Base-by-base conservation (phyloP, 352 stramenopile species). In the Pilasporangium apinafurcum region DNA sequence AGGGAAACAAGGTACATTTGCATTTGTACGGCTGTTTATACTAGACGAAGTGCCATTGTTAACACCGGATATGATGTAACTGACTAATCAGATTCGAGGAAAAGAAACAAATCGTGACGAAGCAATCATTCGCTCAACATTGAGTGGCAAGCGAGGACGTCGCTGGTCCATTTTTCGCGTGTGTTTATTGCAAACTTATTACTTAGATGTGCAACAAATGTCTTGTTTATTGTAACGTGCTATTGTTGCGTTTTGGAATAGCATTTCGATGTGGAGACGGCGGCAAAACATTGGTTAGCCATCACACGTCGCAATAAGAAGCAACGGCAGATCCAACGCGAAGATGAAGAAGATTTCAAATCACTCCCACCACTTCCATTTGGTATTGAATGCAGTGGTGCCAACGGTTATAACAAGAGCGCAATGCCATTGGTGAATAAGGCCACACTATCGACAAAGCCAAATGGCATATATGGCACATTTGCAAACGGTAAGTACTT, bases 131-230 rank as follows among this genome's bases (percentile, higher is more conserved):
- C 82, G 83, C 53, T 65, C 47, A 0, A 63, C 65, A 22, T 37
- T 83, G 3, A 68, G 69, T 18, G 65, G 71, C 7, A 32, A 73
- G 3, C 58, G 63, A 37, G 59, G 59, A 14, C 68, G 68, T 10
- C 55, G 65, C 21, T 86, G 73, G 73, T 82, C 69, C 8, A 65
- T 86, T 44, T 86, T 74, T 43, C 57, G 59, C 18, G 73, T 86
- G 59, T 36, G 44, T 62, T 33, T 30, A 16, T 36, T 44, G n/a
- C n/a, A n/a, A n/a, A n/a, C n/a, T n/a, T n/a, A n/a, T n/a, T n/a
- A n/a, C n/a, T n/a, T n/a, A n/a, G n/a, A n/a, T n/a, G n/a, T n/a
- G n/a, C 27, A 10, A 38, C 3, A n/a, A 32, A 24, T 44, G 20
- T 3, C 25, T 22, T 13, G n/a, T n/a, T n/a, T 9, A 17, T 10